Base-by-base conservation (phyloP, 805 yeast genomes). In the Metschnikowia borealis region DNA sequence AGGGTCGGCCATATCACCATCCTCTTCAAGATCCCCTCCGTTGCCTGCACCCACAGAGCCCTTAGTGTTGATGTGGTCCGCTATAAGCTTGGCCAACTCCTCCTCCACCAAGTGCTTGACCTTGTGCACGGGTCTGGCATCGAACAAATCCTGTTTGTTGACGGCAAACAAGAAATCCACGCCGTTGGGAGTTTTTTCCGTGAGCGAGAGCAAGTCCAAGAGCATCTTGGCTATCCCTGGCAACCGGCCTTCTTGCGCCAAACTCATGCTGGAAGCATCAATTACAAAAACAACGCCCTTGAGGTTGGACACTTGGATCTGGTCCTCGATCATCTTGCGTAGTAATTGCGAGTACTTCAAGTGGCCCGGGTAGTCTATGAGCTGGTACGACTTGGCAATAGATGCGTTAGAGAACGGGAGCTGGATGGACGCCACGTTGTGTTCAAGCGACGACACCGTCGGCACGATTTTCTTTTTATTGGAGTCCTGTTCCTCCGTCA, bases 291-390 rank as follows among this genome's bases (percentile, higher is more conserved):
- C 68, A 5, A 89, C 69, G 5, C 96, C 97, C 55, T 77, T 79
- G 46, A 86, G 64, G 15, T 79, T 67, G 15, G 58, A 51, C 13
- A 72, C 62, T 1, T 69, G 63, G 26, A 70, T 60, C 39, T 70
- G 73, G 15, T 69, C 70, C 50, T 72, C 70, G 41, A 83, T 62
- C 55, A 77, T 70, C 50, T 79, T 78, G 48, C 78, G 77, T 51
- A 82, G 71, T 46, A 84, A 69, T 50, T 81, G 79, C 48, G 79
- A 80, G 57, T 91, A 80, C 66, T 89, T 89, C 49, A 79, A 70
- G 68, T 87, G 90, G n/a, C 97, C 97, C 2, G 99, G 99, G 54
- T 83, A 83, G 61, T 92, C 98, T 46, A 85, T 75, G 37, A 91
- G 65, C 53, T 77, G 80, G 61, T 53, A 73, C 31, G 56, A 49